phyloP scores from a whole-genome alignment of 1,284 basidiomycete species.

The Fistulinella staudtii region DNA sequence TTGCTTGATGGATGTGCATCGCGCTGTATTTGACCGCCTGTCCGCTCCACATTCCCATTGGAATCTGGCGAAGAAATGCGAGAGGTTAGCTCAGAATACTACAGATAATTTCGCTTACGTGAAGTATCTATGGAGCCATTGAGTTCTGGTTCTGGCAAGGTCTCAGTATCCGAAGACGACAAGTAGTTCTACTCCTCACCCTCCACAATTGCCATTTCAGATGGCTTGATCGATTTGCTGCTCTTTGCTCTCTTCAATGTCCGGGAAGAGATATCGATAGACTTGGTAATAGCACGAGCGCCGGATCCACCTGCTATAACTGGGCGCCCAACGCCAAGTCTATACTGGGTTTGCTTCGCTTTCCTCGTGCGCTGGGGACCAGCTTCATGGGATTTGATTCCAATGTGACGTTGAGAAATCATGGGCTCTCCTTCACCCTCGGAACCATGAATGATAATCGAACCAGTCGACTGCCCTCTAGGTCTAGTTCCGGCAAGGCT shows the following conservation, averaged over 20 bases:
- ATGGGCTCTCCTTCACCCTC: slow-evolving; percentile 46
- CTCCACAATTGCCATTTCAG: slow-evolving; percentile 57
- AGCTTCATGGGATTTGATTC: slow-evolving; percentile 24
- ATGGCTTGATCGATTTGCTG: slow-evolving; percentile 47
- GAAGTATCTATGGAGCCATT: slow-evolving; percentile 17
- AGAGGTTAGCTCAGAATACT: background rate
- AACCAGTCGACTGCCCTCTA: slow-evolving; percentile 38
- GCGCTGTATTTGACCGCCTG: slow-evolving; percentile 8
- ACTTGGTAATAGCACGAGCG: slow-evolving; percentile 59
- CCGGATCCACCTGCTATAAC: slow-evolving; percentile 58
- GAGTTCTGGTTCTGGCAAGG: slow-evolving; percentile 33
- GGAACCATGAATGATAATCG: slow-evolving; percentile 48
- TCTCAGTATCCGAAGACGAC: slow-evolving; percentile 9
- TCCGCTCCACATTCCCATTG: slow-evolving; percentile 3
- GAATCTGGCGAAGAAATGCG: slow-evolving; percentile 6
- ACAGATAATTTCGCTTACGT: slow-evolving; percentile 13
- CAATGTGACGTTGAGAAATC: slow-evolving; percentile 9
- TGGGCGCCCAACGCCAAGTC: slow-evolving; percentile 70
- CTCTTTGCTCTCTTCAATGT: slow-evolving; percentile 43
- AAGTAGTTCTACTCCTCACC: slow-evolving; percentile 34
- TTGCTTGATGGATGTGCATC: slow-evolving; percentile 17
- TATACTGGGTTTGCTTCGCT: slow-evolving; percentile 64
- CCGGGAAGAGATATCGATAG: slow-evolving; percentile 46
- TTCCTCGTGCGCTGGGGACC: slow-evolving; percentile 51
- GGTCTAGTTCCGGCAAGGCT: slow-evolving; percentile 36